These are phyloP conservation scores for Cucumis cinereus DNA, from an alignment of 306 rosid species.

Conservation along the genomic window DNA sequence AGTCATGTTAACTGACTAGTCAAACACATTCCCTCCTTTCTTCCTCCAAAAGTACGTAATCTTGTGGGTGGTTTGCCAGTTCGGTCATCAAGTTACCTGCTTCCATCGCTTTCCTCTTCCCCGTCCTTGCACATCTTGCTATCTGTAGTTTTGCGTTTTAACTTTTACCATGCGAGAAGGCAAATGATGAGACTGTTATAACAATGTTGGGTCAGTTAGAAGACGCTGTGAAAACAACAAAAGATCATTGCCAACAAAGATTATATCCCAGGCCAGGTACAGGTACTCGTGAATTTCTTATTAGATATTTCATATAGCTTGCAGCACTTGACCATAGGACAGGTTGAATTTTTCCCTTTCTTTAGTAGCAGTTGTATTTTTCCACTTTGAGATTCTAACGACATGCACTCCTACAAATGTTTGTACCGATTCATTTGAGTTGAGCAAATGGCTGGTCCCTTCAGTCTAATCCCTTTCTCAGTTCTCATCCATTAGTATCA, in stretches of 20 bases:
- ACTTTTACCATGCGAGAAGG: neutral
- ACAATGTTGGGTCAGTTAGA: neutral
- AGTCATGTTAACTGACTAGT: neutral
- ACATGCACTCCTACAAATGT: neutral
- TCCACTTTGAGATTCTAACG: neutral
- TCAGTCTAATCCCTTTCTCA: neutral
- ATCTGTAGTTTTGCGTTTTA: neutral
- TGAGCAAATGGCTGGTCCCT: neutral
- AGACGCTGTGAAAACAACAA: neutral
- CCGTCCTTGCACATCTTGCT: neutral
- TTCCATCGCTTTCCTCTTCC: neutral
- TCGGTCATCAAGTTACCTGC: neutral
- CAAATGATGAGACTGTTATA: neutral
- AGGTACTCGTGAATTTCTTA: slow-evolving; percentile 63
- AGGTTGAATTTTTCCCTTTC: neutral
- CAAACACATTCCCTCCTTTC: neutral
- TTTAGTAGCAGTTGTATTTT: neutral
- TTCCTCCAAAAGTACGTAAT: neutral
- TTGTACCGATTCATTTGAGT: neutral
- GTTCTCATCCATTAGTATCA: neutral
- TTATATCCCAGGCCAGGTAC: slow-evolving; percentile 58
- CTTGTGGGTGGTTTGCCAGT: neutral
- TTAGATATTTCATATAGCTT: slow-evolving; percentile 72
- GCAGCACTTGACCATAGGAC: slow-evolving; percentile 83
- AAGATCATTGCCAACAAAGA: slow-evolving; percentile 40